A percentile compares a stretch with the other conserved stretches of the same genome.
These are phyloP conservation scores for Chionographis japonica DNA, from an alignment of 106 monocot species.

Conservation along the genomic window DNA sequence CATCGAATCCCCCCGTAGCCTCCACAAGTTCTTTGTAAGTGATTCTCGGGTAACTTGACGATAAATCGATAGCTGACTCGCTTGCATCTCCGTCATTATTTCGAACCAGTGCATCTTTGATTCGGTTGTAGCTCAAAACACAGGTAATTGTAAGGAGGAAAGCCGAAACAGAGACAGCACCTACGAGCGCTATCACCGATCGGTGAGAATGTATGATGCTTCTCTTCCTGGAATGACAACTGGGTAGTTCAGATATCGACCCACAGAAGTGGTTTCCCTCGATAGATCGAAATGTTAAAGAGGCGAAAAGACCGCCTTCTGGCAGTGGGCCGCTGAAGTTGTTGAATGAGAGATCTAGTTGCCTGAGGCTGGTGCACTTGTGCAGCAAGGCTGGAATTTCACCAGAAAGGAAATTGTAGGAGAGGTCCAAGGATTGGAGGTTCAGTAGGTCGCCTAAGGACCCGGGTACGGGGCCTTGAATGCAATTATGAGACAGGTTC, in stretches of 20 bases:
- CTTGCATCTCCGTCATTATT: background rate
- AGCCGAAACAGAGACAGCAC: constrained; percentile 3
- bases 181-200: constrained; percentile 13
- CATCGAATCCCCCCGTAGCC: constrained; percentile 24
- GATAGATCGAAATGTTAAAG: constrained; percentile 10
- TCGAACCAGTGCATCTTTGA: constrained; percentile 1
- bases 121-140: constrained; percentile 10
- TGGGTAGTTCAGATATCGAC: constrained; percentile 12
- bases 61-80: constrained; percentile 5
- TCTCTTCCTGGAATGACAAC: constrained; percentile 11
- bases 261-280: constrained; percentile 35
- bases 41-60: constrained; percentile 28
- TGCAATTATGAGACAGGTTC: constrained; percentile 33
- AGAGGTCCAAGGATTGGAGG: constrained; percentile 29
- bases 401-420: constrained; percentile 34
- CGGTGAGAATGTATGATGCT: constrained; percentile 17
- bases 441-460: constrained; percentile 27
- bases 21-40: constrained; percentile 35
- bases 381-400: constrained; percentile 23
- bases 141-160: constrained; percentile 27
- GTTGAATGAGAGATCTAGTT: constrained; percentile 34
- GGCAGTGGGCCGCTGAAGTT: constrained; percentile 33
- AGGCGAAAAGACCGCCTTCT: constrained; percentile 17
- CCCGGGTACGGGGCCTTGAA: constrained; percentile 28
- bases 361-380: constrained; percentile 13